Base-by-base conservation (phyloP, 306 rosid species). In the Pyrus betulifolia region DNA sequence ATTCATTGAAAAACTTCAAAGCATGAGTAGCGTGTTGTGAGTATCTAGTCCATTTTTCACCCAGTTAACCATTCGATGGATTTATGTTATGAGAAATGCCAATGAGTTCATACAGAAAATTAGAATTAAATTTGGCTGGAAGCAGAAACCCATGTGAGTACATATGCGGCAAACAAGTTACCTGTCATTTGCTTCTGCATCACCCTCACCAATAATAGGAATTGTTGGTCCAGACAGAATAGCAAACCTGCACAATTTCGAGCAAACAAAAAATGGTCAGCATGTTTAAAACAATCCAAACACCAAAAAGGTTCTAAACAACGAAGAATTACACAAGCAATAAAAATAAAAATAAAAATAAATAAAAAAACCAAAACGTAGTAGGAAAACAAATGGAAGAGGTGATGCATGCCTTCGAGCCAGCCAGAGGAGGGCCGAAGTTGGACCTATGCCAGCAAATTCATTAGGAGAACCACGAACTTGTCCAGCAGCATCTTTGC, bases 391-490 rank as follows among this genome's bases (percentile, higher is more conserved):
- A 77, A 71, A 62, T n/a, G 67, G 77, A 55, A 78, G 71, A 80
- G 81, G 45, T 74, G 72, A 79, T 25, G 51, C 86, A 74, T 82
- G 85, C 99, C 97, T 83, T 82, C 93, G 86, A 80, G 97, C 92
- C 80, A 95, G 84, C 99, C 99, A 95, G 72, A 95, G 99, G 81
- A 95, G 98, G 70, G 98, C 86, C 27, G 99, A 92, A 69, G 99
- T 95, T 67, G 99, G 76, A 67, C 99, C 99, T 74, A 95, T 92
- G 70, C 99, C 92, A 42, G 99, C 89, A 89, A 95, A 95, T 85
- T 92, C 98, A 91, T 95, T 95, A 6, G 99, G 99, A 80, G 99
- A 95, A 71, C 98, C 96, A 69, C 97, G 97, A 78, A 95, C 99
- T 82, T 95, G 99, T 76, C 99, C 93, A 62, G 99, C 99, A 71